Conservation (phyloP, 2,329 filamentous ascomycete genomes). For the Pseudogymnoascus sp. region DNA sequence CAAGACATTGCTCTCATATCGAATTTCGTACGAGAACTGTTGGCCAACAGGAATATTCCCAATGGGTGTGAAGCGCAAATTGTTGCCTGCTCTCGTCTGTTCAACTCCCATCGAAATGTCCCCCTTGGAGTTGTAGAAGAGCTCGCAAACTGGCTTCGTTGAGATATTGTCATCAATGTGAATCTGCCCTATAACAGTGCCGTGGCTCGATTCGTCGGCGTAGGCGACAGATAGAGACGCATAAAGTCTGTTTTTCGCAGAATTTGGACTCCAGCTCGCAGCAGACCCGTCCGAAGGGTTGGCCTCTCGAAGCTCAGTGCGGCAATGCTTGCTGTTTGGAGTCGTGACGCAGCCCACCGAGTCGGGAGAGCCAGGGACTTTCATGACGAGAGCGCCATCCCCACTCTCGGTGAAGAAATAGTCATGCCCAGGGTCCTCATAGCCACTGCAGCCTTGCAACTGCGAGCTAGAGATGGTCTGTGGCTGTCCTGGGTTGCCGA, state of each 20-base stretch:
- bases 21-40: constrained; percentile 32
- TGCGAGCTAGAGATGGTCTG: constrained; percentile 24
- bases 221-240: constrained; percentile 25
- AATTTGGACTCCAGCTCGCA: constrained; percentile 27
- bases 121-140: constrained; percentile 31
- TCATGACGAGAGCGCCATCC: constrained; percentile 32
- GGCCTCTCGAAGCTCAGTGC: constrained; percentile 34
- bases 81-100: constrained; percentile 26
- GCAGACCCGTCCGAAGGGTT: constrained; percentile 17
- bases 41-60: constrained; percentile 27
- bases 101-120: constrained; percentile 33
- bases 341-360: constrained; percentile 32
- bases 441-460: constrained; percentile 32
- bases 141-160: constrained; percentile 33
- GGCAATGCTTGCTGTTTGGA: constrained; percentile 33
- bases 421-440: constrained; percentile 20
- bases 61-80: constrained; percentile 26
- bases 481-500: constrained; percentile 24
- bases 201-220: constrained; percentile 29
- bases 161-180: constrained; percentile 31
- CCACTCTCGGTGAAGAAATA: constrained; percentile 30
- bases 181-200: constrained; percentile 34
- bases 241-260: constrained; percentile 27
- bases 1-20: constrained; percentile 29
- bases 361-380: constrained; percentile 30